phyloP scores from a whole-genome alignment of 495 filamentous ascomycete species.

The Acidiella bohemica region DNA sequence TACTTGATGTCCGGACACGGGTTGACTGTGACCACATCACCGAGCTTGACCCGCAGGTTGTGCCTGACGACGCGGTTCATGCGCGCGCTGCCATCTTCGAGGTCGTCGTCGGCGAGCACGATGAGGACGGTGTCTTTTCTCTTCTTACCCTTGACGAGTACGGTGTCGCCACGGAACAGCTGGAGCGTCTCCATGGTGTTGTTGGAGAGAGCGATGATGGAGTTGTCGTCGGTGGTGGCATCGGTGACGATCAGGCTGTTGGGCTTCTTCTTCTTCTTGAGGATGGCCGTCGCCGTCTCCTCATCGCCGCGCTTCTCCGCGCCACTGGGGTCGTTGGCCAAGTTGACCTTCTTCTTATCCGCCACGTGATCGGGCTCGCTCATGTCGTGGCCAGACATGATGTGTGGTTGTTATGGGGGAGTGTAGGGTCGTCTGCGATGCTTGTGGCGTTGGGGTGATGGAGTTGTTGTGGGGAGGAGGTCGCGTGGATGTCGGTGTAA shows the following conservation, averaged over 20 bases:
- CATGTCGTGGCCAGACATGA: conserved; percentile 38
- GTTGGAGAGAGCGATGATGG: conserved; percentile 93
- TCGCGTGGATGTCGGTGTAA: too few relatives aligned
- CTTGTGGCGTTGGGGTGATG: background rate
- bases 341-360: conserved; percentile 78
- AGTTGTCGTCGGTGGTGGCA: conserved; percentile 98
- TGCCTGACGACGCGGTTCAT: conserved; percentile 97
- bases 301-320: conserved; percentile 37
- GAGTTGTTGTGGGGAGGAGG: too few relatives aligned
- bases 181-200: conserved; percentile 98
- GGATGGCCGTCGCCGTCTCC: conserved; percentile 90
- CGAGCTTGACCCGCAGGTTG: conserved; percentile 96
- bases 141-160: conserved; percentile 98
- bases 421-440: too few relatives aligned
- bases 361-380: conserved; percentile 54
- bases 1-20: conserved; percentile 99
- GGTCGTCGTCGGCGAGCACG: conserved; percentile 90
- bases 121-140: conserved; percentile 97
- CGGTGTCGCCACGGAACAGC: conserved; percentile 95
- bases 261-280: conserved; percentile 99
- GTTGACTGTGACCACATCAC: conserved; percentile 92
- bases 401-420: conserved; percentile 27
- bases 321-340: conserved; percentile 35
- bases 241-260: conserved; percentile 98
- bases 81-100: conserved; percentile 89